Evolutionary conservation across 139 green algal genomes (phyloP).

Genomic region (Haematococcus sp.): DNA sequence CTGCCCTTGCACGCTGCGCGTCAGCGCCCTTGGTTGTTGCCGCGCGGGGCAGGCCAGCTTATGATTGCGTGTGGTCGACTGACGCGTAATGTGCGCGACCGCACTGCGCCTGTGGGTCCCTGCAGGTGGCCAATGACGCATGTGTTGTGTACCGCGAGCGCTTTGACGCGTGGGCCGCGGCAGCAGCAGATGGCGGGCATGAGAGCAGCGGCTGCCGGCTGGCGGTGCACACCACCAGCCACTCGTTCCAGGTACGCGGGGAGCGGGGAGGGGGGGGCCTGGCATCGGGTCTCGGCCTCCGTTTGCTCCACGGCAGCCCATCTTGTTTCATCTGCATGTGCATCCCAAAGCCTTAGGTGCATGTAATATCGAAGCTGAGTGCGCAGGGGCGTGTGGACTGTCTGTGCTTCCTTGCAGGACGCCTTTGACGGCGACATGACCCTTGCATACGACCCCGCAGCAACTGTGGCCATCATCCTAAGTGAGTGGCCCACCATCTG

Average conservation of each 20-base stretch:
- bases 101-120: too few relatives aligned
- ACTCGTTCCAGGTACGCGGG: constrained; percentile 27
- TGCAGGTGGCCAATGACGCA: constrained; percentile 62
- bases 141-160: constrained; percentile 51
- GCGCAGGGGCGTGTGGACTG: too few relatives aligned
- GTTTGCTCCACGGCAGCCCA: neutral
- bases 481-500: constrained; percentile 22
- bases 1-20: neutral
- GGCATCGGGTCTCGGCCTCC: too few relatives aligned
- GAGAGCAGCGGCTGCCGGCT: constrained; percentile 33
- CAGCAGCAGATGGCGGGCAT: neutral
- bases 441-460: constrained; percentile 73
- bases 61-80: too few relatives aligned
- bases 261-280: too few relatives aligned
- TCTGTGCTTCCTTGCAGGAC: constrained; percentile 30
- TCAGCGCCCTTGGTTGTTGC: too few relatives aligned
- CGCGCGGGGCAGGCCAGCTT: too few relatives aligned
- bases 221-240: constrained; percentile 46
- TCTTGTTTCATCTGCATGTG: too few relatives aligned
- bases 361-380: too few relatives aligned
- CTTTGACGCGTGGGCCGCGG: constrained; percentile 55
- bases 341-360: too few relatives aligned
- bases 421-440: constrained; percentile 84
- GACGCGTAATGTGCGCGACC: neutral
- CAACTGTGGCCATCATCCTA: constrained; percentile 78